Conservation (phyloP, 306 rosid species). For the Vicia villosa region DNA sequence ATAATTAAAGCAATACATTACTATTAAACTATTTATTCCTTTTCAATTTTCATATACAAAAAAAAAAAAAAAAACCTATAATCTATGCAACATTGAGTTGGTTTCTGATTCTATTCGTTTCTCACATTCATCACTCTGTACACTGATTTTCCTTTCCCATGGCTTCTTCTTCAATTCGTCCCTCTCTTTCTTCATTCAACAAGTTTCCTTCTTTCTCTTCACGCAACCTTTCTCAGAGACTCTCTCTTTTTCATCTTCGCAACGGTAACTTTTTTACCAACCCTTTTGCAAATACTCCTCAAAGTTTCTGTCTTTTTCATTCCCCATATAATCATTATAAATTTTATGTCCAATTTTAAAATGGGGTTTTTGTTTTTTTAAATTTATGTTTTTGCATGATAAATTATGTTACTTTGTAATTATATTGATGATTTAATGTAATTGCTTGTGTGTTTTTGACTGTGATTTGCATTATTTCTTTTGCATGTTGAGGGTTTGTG, state of each 20-base stretch:
- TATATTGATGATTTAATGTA: not conserved
- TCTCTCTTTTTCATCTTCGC: slow-evolving; percentile 47
- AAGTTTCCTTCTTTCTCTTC: slow-evolving; percentile 53
- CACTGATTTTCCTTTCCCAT: slow-evolving; percentile 18
- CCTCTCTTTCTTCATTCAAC: slow-evolving; percentile 61
- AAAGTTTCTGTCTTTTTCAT: slow-evolving; percentile 24
- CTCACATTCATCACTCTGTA: slow-evolving; percentile 8
- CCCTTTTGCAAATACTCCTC: slow-evolving; percentile 22
- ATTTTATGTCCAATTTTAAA: slow-evolving; percentile 2
- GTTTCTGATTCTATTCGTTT: not conserved
- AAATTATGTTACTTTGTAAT: not conserved
- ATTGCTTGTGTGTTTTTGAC: not conserved
- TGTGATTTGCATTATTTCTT: not conserved
- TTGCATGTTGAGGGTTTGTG: slow-evolving; percentile 3
- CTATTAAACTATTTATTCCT: not conserved
- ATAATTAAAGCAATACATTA: not conserved
- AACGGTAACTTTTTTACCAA: slow-evolving; percentile 38
- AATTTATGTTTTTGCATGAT: not conserved
- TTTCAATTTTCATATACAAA: not conserved
- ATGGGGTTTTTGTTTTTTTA: not conserved
- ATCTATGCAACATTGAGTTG: not conserved
- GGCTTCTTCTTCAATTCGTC: slow-evolving; percentile 68
- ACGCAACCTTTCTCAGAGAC: slow-evolving; percentile 47
- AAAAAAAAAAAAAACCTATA: not conserved
- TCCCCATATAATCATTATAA: not conserved